Evolutionary conservation across 768 basidiomycete species (phyloP), one percentile per base, ranked within the genome.

Genomic region (Mycena sanguinolenta): DNA sequence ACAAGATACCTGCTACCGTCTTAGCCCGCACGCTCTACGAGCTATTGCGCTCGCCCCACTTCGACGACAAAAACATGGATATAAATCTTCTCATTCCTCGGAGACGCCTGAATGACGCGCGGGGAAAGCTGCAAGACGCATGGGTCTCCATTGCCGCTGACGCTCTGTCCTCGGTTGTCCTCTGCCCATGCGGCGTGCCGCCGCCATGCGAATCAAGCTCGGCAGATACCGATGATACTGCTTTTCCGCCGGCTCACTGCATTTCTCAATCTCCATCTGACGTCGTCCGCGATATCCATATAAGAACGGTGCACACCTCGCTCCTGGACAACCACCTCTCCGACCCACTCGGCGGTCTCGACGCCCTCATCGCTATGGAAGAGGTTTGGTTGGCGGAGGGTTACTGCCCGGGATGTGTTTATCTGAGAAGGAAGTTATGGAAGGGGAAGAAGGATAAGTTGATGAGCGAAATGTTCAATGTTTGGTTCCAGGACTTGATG

Each of bases 311-410:
- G 1, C 44, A 49, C 44, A 17, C 27, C 21, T 16, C 25, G 3
- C 19, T 60, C 12, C 23, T 46, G 4, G 21, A 60, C 2, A 27
- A 8, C 1, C 30, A 60, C 16, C 10, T n/a, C 1, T 60, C 3
- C 19, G 59, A 60, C 59, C 59, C 59, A n/a, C 28, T 60, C 5
- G 59, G 59, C 21, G 44, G 42, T 17, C 30, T 60, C 28, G 59
- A 60, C 28, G 5, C 7, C 1, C 59, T 60, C 30, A 60, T 60
- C 44, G 28, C 59, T 2, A n/a, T 12, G 59, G 44, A 46, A 4
- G 30, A 49, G 8, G 5, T 13, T 21, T 60, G 59, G 59, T 8
- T 3, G 2, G 44, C 30, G 1, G 34, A 28, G 8, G 49, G 49
- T 19, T 63, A 63, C 28, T 63, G 49, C 30, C 21, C 23, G 4